phyloP scores from a whole-genome alignment of 2,329 filamentous ascomycete species.

The Aureobasidium sp. region DNA sequence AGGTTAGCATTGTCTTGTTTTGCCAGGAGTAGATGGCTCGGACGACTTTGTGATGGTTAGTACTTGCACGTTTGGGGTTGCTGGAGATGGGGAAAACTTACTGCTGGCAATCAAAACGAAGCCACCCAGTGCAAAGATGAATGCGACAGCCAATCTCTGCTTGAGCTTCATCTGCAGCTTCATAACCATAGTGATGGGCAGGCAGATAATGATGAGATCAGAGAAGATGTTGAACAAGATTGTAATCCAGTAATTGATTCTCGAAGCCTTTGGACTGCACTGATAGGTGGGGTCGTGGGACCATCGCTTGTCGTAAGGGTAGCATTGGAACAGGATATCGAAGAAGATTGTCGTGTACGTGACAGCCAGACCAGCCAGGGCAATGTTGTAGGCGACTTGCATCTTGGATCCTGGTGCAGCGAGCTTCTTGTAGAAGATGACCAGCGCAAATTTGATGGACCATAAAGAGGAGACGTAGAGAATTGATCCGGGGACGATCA shows the following conservation, averaged over 20 bases:
- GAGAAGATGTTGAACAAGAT: conserved; percentile 13
- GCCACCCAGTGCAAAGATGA: conserved; percentile 3
- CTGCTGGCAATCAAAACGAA: conserved; percentile 11
- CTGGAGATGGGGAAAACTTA: not conserved
- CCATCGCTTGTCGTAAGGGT: conserved; percentile 7
- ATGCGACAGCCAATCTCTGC: not conserved
- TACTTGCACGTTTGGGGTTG: not conserved
- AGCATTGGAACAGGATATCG: conserved; percentile 9
- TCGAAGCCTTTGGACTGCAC: conserved; percentile 2
- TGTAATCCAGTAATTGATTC: conserved; percentile 10
- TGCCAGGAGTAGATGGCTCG: conserved; percentile 8
- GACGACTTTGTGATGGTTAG: not conserved
- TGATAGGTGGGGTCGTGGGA: not conserved
- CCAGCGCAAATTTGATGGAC: conserved; percentile 6
- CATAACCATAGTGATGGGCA: conserved; percentile 12
- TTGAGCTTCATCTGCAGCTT: conserved; percentile 9
- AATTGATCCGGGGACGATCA: conserved; percentile 10
- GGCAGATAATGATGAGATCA: conserved; percentile 5
- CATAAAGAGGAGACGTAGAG: conserved; percentile 1
- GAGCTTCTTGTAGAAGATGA: conserved; percentile 8
- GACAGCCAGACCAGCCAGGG: not conserved
- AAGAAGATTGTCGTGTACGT: conserved; percentile 7
- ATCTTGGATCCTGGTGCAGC: conserved; percentile 1
- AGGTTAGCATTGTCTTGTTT: conserved; percentile 11
- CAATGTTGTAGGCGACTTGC: conserved; percentile 6